Evolutionary conservation across 2,329 filamentous ascomycete genomes (phyloP), one percentile per base, ranked within the genome.

Genomic region (Fusarium buxicola): DNA sequence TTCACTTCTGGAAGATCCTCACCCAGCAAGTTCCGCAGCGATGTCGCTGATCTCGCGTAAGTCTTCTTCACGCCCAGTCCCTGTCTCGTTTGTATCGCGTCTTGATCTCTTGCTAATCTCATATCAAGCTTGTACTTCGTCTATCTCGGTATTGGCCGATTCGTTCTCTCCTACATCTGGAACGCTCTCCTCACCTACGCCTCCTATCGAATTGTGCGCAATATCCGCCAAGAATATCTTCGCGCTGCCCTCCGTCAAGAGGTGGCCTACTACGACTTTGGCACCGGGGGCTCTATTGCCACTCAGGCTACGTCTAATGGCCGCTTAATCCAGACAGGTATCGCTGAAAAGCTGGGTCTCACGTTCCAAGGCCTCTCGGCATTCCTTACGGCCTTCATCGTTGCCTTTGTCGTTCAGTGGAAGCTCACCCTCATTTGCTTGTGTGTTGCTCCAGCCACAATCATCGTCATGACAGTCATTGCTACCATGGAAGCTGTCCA

Each of bases 61-160:
- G 74, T 85, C 47, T 65, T 69, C 55, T 77, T 7, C 10, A 13
- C 25, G 24, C 12, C 28, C 30, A 28, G n/a, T 21, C 2, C 13
- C 30, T 5, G 18, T 30, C n/a, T 13, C 3, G 12, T 18, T 12
- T 6, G 5, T 18, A 21, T 5, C 11, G 11, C 5, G 4, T 21
- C 21, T 21, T 21, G 21, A 76, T 76, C 4, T 83, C 38, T 64
- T 58, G 11, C 58, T 69, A 18, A 65, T 25, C 7, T 9, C 21
- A 4, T 12, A 16, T 15, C 13, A 21, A 82, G 81, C 1, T 73
- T 88, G 7, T 87, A 83, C 69, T 86, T 87, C 63, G 76, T 87
- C 24, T 87, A 86, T 59, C 75, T 88, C 11, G 86, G 86, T 64
- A 75, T 86, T 46, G 84, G 73, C 0, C 81, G 83, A 39, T 83